Base-by-base conservation (phyloP, 352 stramenopile genomes). In the Phytophthora sansomeana region DNA sequence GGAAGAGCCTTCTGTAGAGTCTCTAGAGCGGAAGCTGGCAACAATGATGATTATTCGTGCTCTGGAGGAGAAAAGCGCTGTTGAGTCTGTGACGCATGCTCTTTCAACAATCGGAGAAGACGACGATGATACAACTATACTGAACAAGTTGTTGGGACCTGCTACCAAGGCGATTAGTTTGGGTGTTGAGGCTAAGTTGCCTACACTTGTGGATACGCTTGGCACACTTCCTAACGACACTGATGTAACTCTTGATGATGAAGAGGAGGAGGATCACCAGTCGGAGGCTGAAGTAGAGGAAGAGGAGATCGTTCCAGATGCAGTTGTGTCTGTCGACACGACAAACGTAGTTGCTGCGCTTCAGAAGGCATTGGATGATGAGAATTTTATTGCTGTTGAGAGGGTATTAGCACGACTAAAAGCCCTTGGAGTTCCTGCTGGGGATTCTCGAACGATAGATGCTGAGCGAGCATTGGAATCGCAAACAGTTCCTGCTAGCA, bases 21-120 rank as follows among this genome's bases (percentile, higher is more conserved):
- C 83, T 0, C 57, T 91, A 11, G 85, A 93, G 56, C 64, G 83
- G 28, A 91, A 93, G 38, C 70, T 93, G n/a, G 85, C 80, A 28
- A 93, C 85, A 9, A 90, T 91, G 81, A 86, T 91, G 78, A 89
- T 91, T 52, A 93, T 93, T 59, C 81, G 85, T 42, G 76, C 85
- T 26, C 60, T 93, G 1, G 85, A 93, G 56, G 85, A 91, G 62
- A 91, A 91, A 61, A 87, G 82, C 19, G 82, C 75, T 0, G 67
- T 83, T 5, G 85, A 93, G 33, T 69, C 69, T 6, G 56, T 93
- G 26, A 72, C 68, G 3, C 77, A 83, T 21, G 75, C 72, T 6
- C 56, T 88, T 11, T 64, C 67, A 8, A 58, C 50, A 1, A 70
- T 79, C 9, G 49, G 33, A 11, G 54, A 72, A 66, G 54, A 67